Base-by-base conservation (phyloP, 129 eudicot species). In the Cynara cardunculus region DNA sequence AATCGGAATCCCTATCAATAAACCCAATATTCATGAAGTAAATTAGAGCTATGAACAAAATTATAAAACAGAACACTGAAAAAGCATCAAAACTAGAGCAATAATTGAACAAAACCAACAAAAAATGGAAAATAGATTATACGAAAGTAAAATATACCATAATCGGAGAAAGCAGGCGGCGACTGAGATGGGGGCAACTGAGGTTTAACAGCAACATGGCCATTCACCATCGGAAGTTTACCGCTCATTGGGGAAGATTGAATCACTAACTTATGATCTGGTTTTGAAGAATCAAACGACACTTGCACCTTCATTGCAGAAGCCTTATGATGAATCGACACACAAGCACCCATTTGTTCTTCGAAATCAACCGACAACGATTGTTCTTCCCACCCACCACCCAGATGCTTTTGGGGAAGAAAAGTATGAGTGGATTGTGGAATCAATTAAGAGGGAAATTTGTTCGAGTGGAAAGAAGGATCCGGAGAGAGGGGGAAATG, bases 281-380 rank as follows among this genome's bases (percentile, higher is more conserved):
- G 16, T 79, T 61, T 64, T 21, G 77, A 76, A 8, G 87, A 62
- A 87, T 73, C 86, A 66, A 86, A 69, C 30, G 84, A 41, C 18
- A 70, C 26, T 25, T 76, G 83, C 49, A 18, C 25, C 71, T 79
- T 85, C 85, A 72, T 67, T 69, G 78, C 75, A 25, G 89, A 81
- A 1, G 72, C 81, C 14, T 82, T 61, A 78, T 61, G 79, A 78
- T 65, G 81, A 41, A 78, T 68, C 19, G 92, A 89, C 80, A 82
- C 85, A 24, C 90, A 87, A 26, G 89, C 81, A 72, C 93, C 93
- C 93, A 89, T 89, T 44, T 77, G 39, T 56, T 30, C 4, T 14
- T 21, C 12, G 4, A 7, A 21, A 18, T 39, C 11, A 35, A 19
- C 73, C 21, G 74, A 83, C 71, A 53, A 64, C n/a, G 70, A 78